Conservation (phyloP, 225 moss, liverwort and hornwort genomes). For the Lunularia cruciata region DNA sequence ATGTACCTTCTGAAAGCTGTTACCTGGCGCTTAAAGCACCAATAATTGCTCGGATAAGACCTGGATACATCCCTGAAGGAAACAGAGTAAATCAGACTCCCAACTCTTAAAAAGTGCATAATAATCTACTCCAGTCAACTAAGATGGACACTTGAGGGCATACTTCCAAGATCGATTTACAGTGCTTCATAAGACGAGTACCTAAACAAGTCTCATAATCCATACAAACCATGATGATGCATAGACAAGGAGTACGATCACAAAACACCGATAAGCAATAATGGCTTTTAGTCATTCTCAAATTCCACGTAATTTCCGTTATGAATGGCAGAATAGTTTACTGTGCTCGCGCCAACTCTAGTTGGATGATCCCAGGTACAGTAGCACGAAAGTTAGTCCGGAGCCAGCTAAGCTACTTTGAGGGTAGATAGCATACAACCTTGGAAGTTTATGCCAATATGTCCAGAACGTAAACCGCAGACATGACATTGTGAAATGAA, state of each 20-base stretch:
- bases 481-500: conserved; percentile 15
- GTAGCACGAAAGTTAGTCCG: conserved; percentile 10
- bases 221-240: not conserved
- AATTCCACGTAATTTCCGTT: not conserved
- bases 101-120: conserved; percentile 41
- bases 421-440: conserved; percentile 4
- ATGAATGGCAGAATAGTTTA: not conserved
- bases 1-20: conserved; percentile 94
- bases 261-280: not conserved
- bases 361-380: not conserved
- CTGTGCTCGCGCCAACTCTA: conserved; percentile 18
- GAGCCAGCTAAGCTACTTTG: conserved; percentile 26
- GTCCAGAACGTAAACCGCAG: conserved; percentile 9
- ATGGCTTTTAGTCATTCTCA: not conserved
- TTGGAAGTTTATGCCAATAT: not conserved
- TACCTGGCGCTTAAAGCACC: conserved; percentile 93
- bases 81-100: conserved; percentile 99
- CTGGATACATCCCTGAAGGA: conserved; percentile 99
- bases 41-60: conserved; percentile 76
- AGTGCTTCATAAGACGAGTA: no score
- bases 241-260: not conserved
- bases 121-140: conserved; percentile 39
- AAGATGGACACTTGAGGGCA: conserved; percentile 2
- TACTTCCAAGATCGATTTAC: not conserved
- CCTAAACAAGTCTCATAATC: not conserved